These are phyloP conservation scores for Chaetoceros muelleri DNA, from an alignment of 108 stramenopile genomes.

Conservation along the genomic window DNA sequence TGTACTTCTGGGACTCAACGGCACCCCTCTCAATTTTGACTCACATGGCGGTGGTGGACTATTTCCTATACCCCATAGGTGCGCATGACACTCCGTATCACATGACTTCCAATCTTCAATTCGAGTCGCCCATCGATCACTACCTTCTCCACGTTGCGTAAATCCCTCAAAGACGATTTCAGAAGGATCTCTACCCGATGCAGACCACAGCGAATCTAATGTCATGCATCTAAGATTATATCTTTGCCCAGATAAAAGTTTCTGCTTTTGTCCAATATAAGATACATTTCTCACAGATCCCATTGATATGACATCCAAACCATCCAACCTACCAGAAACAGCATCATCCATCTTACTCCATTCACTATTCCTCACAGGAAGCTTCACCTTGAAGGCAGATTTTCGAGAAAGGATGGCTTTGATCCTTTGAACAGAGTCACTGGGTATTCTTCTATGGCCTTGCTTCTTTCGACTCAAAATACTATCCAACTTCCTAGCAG, in stretches of 20 bases:
- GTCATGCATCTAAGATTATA: slow-evolving; percentile 11
- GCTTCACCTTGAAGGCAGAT: too few relatives aligned
- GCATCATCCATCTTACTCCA: slow-evolving; percentile 24
- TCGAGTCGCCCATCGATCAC: slow-evolving; percentile 41
- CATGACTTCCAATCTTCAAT: slow-evolving; percentile 12
- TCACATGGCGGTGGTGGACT: background rate
- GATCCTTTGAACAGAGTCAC: too few relatives aligned
- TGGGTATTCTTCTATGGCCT: too few relatives aligned
- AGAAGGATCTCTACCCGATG: slow-evolving; percentile 23
- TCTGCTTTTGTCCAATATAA: background rate
- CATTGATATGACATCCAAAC: slow-evolving; percentile 34
- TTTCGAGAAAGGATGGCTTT: too few relatives aligned
- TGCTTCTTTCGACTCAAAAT: background rate
- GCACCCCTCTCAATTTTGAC: background rate
- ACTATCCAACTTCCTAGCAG: background rate
- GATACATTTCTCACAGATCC: slow-evolving; percentile 15
- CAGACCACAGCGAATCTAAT: slow-evolving; percentile 26
- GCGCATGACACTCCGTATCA: too few relatives aligned
- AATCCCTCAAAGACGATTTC: slow-evolving; percentile 51
- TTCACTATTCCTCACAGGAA: too few relatives aligned
- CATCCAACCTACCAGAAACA: slow-evolving; percentile 38
- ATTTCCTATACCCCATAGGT: too few relatives aligned
- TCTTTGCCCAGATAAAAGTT: background rate
- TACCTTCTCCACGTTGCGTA: slow-evolving; percentile 17
- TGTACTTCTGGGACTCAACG: background rate